These are phyloP conservation scores for Amanita thiersii DNA, from an alignment of 768 basidiomycete genomes.

Conservation along the genomic window DNA sequence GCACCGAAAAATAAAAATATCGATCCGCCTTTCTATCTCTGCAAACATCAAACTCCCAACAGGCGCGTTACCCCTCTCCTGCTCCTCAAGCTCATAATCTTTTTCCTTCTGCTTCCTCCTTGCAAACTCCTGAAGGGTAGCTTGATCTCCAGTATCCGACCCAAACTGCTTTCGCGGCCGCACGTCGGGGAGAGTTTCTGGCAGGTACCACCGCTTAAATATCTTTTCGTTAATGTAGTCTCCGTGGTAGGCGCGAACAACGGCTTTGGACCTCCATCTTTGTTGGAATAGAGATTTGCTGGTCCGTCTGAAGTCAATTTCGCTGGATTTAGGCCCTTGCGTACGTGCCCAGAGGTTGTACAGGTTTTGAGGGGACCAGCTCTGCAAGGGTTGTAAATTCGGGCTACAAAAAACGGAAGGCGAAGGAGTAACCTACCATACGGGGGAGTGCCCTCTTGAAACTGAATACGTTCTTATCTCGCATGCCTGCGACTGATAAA, in stretches of 20 bases:
- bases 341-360: conserved; percentile 87
- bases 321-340: conserved; percentile 30
- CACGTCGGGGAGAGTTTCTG: conserved; percentile 77
- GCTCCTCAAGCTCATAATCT: conserved; percentile 42
- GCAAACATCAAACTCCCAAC: conserved; percentile 93
- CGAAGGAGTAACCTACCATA: conserved; percentile 45
- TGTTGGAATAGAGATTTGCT: conserved; percentile 76
- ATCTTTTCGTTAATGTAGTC: conserved; percentile 88
- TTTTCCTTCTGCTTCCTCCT: conserved; percentile 43
- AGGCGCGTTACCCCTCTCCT: conserved; percentile 66
- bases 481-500: conserved; percentile 20
- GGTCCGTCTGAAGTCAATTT: conserved; percentile 53
- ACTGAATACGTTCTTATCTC: conserved; percentile 27
- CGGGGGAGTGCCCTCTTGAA: conserved; percentile 59
- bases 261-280: conserved; percentile 81
- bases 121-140: conserved; percentile 49
- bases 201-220: conserved; percentile 95
- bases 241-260: conserved; percentile 91
- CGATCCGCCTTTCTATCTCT: conserved; percentile 91
- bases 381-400: conserved; percentile 33
- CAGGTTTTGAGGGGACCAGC: conserved; percentile 83
- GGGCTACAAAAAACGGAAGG: not conserved
- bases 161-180: conserved; percentile 47
- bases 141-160: conserved; percentile 30
- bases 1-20: conserved; percentile 83